Conservation (phyloP, 164 flowering plant genomes). For the Liquidambar formosana region DNA sequence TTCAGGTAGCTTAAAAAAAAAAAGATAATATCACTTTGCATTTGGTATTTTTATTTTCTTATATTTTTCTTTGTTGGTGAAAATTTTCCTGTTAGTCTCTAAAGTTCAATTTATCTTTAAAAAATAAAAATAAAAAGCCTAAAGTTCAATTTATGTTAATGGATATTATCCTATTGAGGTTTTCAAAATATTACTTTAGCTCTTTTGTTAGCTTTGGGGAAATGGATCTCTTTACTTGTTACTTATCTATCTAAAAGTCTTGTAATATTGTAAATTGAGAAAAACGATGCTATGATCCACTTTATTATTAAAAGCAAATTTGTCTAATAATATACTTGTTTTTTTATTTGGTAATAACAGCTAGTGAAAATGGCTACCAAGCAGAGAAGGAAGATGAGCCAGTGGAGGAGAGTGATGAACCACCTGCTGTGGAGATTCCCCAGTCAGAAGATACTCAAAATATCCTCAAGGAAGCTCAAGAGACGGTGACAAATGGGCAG, state of each 20-base stretch:
- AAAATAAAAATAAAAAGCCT: too few species aligned
- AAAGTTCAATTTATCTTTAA: too few species aligned
- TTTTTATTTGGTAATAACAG: conserved; percentile 20
- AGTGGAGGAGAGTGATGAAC: conserved; percentile 18
- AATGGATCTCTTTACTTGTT: too few species aligned
- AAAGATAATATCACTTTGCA: too few species aligned
- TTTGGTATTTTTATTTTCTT: too few species aligned
- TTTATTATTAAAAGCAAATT: background rate
- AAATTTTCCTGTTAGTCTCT: too few species aligned
- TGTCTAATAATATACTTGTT: background rate
- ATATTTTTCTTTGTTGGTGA: too few species aligned
- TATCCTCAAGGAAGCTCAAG: conserved; percentile 15
- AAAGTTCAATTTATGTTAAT: too few species aligned
- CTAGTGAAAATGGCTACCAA: conserved; percentile 49
- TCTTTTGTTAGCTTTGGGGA: too few species aligned
- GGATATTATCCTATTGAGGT: too few species aligned
- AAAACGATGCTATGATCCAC: background rate
- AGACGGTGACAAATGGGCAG: conserved; percentile 10
- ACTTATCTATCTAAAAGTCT: background rate
- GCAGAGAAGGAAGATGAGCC: conserved; percentile 25
- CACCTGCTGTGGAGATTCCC: background rate
- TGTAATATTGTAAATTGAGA: background rate
- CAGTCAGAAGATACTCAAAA: conserved; percentile 18
- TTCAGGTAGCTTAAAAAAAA: too few species aligned
- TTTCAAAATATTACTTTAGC: too few species aligned